phyloP scores from a whole-genome alignment of 345 rosid genomes.

The Anastatica hierochuntica region DNA sequence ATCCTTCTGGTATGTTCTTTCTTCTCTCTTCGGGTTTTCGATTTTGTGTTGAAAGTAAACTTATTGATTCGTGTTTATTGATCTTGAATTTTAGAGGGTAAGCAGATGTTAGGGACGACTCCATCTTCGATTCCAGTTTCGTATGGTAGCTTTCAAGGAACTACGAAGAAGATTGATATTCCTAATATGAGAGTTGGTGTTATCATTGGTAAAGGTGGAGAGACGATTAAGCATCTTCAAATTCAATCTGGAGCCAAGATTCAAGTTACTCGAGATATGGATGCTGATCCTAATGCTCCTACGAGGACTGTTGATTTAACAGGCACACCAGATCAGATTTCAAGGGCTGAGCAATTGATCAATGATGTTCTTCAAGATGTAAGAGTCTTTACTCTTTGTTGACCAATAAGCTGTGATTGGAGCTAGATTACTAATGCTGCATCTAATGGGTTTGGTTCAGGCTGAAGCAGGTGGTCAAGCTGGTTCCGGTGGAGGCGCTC shows the following conservation, averaged over 20 bases:
- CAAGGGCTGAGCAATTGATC: conserved; percentile 85
- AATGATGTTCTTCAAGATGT: conserved; percentile 83
- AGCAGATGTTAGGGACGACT: conserved; percentile 37
- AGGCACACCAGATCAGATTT: conserved; percentile 78
- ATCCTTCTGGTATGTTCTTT: conserved; percentile 27
- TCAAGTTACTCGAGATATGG: conserved; percentile 92
- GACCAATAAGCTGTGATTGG: too few relatives aligned
- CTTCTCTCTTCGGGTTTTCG: neutral
- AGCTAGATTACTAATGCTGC: neutral
- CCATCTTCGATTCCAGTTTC: conserved; percentile 60
- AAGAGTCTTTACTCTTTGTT: neutral
- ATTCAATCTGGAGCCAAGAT: conserved; percentile 94
- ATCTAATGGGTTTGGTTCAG: conserved; percentile 26
- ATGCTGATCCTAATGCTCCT: conserved; percentile 67
- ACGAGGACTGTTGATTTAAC: conserved; percentile 69
- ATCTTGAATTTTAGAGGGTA: conserved; percentile 39
- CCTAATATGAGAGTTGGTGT: conserved; percentile 96
- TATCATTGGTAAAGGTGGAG: conserved; percentile 95
- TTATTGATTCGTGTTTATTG: neutral
- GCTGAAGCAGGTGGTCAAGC: conserved; percentile 87
- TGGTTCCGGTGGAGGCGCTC: conserved; percentile 49
- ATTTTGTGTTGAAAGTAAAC: neutral
- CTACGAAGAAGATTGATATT: conserved; percentile 81
- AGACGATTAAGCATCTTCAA: conserved; percentile 92
- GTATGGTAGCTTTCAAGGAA: conserved; percentile 52